Evolutionary conservation across 164 flowering plant species (phyloP).

Genomic region (Vitis rupestris): DNA sequence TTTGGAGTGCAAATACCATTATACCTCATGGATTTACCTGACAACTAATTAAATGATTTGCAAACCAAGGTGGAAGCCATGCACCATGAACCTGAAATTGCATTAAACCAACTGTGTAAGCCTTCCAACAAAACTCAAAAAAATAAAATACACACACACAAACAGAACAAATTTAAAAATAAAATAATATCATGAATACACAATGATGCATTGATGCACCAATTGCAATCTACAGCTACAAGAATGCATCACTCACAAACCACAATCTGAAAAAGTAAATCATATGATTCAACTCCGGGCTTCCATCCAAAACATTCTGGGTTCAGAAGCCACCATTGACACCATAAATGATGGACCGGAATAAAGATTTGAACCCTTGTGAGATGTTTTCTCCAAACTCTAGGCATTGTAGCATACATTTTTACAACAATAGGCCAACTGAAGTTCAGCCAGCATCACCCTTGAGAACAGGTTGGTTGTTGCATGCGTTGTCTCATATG

Average conservation of each 20-base stretch:
- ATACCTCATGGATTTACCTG: constrained; percentile 48
- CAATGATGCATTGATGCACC: too few relatives aligned
- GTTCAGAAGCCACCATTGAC: not conserved
- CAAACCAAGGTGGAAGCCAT: constrained; percentile 98
- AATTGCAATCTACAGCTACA: too few relatives aligned
- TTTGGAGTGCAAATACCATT: not conserved
- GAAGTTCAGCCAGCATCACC: too few relatives aligned
- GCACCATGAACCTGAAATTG: constrained; percentile 77
- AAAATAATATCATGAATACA: too few relatives aligned
- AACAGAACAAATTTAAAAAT: too few relatives aligned
- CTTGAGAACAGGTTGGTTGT: too few relatives aligned
- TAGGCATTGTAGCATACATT: too few relatives aligned
- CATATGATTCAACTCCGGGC: not conserved
- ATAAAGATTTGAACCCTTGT: too few relatives aligned
- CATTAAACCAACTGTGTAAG: constrained; percentile 2
- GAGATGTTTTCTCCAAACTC: too few relatives aligned
- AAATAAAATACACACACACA: not conserved
- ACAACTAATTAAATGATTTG: constrained; percentile 37
- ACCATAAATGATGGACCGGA: too few relatives aligned
- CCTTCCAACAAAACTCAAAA: not conserved
- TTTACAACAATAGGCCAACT: too few relatives aligned
- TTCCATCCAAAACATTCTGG: not conserved
- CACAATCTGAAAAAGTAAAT: not conserved
- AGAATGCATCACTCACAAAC: not conserved
- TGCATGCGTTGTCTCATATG: too few relatives aligned